A percentile compares a stretch with the other conserved stretches of the same genome.
These are phyloP conservation scores for Lenwebbia sp. DNA, from an alignment of 345 rosid genomes.

Conservation along the genomic window DNA sequence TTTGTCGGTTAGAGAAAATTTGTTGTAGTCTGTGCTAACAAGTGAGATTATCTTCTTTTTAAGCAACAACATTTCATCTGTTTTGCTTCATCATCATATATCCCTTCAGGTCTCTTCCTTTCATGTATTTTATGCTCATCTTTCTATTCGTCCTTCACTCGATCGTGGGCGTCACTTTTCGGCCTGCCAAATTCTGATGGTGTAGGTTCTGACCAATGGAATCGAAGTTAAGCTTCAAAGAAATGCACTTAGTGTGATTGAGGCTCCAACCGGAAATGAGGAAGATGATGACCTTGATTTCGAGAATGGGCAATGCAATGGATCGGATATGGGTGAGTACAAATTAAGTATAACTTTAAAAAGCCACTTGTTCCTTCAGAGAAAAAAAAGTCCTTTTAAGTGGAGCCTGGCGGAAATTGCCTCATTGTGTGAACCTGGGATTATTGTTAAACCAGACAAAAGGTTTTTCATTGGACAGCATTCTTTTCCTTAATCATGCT, in stretches of 20 bases:
- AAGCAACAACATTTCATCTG: background rate
- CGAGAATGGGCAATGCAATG: conserved; percentile 56
- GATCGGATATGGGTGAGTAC: conserved; percentile 65
- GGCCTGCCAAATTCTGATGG: background rate
- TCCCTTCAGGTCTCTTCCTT: background rate
- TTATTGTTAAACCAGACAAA: background rate
- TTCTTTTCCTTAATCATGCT: background rate
- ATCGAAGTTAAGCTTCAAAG: conserved; percentile 96
- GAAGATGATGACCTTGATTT: conserved; percentile 72
- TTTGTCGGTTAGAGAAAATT: background rate
- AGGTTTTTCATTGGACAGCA: background rate
- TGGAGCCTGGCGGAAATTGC: background rate
- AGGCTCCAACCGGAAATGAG: conserved; percentile 94
- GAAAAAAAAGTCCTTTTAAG: background rate
- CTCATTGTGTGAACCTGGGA: background rate
- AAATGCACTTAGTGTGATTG: conserved; percentile 95
- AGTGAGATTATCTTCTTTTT: background rate
- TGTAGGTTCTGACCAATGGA: conserved; percentile 92
- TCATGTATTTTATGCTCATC: background rate
- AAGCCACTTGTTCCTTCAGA: background rate
- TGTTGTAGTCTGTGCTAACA: background rate
- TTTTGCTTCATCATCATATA: background rate
- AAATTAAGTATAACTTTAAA: background rate
- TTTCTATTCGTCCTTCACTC: background rate
- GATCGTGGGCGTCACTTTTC: background rate